Evolutionary conservation across 2,329 filamentous ascomycete species (phyloP), one percentile per base, ranked within the genome.

Genomic region (Aspergillus udagawae): DNA sequence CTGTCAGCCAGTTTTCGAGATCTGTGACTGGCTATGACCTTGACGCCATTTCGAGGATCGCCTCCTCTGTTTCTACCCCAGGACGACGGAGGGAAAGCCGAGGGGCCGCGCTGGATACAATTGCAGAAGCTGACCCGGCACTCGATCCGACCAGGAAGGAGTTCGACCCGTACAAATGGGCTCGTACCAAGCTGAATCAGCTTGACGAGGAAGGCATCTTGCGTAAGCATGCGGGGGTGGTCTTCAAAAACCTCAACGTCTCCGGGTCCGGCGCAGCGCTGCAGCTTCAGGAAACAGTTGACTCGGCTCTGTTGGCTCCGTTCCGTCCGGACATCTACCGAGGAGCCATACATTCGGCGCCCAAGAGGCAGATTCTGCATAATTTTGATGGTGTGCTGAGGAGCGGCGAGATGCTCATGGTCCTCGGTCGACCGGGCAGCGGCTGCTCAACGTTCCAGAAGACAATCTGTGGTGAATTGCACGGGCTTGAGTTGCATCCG

Each of bases 401-500:
- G 56, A 77, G 74, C 55, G 82, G 82, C 1, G 82, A 77, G 55
- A 62, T 77, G 59, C 61, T 76, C 10, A 70, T 76, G 50, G 75
- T 77, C 6, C 64, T 77, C 5, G 74, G 75, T 23, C 68, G 73
- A 20, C 74, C 75, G 7, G 75, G 75, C 4, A 72, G 70, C 57
- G 77, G 77, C 49, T 96, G 91, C 74, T 91, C 89, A 14, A 95
- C 91, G 1, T 86, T 95, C 61, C 79, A 96, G 58, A 95, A 95
- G 79, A 89, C 90, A 0, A 82, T 96, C 57, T 84, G 89, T 12
- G 91, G 91, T 57, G 90, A 95, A 73, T 87, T 89, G 27, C 87
- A 92, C 65, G 91, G 91, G 28, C 86, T 95, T 65, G 84, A 83
- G 60, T 80, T 94, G 23, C 87, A 88, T 29, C 77, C 88, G 5